Evolutionary conservation across 2,329 filamentous ascomycete species (phyloP), one percentile per base, ranked within the genome.

Genomic region (Fusarium heterosporum): DNA sequence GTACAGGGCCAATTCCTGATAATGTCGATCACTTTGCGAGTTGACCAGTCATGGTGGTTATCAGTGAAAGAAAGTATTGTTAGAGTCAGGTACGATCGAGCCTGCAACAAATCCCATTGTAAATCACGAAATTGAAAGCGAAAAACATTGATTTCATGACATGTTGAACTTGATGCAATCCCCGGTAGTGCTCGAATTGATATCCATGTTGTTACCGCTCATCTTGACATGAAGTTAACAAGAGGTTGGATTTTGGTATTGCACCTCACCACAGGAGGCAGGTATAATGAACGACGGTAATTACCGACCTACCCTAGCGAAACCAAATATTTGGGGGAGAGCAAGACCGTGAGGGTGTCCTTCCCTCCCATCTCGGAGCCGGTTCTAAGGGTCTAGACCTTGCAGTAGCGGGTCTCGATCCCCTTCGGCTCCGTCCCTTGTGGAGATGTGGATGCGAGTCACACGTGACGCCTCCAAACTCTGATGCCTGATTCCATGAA

Each of bases 261-360:
- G 17, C 32, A 43, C 62, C 49, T 30, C 64, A 52, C 58, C 43
- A 32, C 40, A 58, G 36, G 55, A 68, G 64, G 64, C 64, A 67
- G 64, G 64, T 52, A 68, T 58, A 32, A 30, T 40, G 40, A 16
- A 17, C 12, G 34, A 9, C n/a, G 16, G 16, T 36, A 36, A 17
- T 36, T 36, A 36, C 34, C 34, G 8, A 36, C 34, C 8, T 36
- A n/a, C 16, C 34, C 6, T 16, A 36, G 34, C 34, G 16, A 17
- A 17, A 39, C 32, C 17, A 29, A 54, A 56, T 62, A 32, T 40
- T 48, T 32, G 36, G 42, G 25, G 38, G 36, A 28, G 17, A 40
- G 28, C 39, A 26, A 36, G 28, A 19, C 14, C 38, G 39, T 40
- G 25, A 30, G 34, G 52, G 42, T 52, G 38, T 50, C 60, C 48